Percentiles rank a stretch among this genome's conserved stretches.
These are phyloP conservation scores for Penicillium sp. DNA, from an alignment of 2,329 filamentous ascomycete genomes.

Conservation along the genomic window DNA sequence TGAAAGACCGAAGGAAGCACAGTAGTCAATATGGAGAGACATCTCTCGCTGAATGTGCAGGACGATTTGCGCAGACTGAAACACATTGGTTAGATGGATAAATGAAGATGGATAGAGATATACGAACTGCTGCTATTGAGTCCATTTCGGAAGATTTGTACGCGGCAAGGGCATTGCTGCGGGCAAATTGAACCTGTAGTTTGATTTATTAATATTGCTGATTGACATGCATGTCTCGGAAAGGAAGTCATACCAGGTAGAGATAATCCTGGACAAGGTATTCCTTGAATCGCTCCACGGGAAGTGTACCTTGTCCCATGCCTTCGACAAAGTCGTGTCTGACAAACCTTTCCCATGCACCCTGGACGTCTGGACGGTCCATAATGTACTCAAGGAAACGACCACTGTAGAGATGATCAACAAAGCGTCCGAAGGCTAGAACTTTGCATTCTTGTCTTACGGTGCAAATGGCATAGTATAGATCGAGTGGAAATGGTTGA, in stretches of 20 bases:
- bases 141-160: slow-evolving; percentile 79
- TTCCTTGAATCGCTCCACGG: slow-evolving; percentile 76
- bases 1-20: slow-evolving; percentile 76
- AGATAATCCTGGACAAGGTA: slow-evolving; percentile 94
- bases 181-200: slow-evolving; percentile 75
- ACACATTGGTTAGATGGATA: slow-evolving; percentile 4
- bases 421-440: background rate
- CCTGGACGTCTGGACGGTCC: slow-evolving; percentile 71
- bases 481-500: slow-evolving; percentile 69
- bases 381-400: slow-evolving; percentile 84
- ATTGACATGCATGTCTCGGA: background rate
- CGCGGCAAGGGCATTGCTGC: slow-evolving; percentile 80
- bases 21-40: slow-evolving; percentile 79
- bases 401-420: slow-evolving; percentile 54
- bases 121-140: slow-evolving; percentile 70
- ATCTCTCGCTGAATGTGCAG: slow-evolving; percentile 79
- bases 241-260: slow-evolving; percentile 66
- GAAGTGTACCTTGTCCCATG: slow-evolving; percentile 75
- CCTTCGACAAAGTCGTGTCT: slow-evolving; percentile 80
- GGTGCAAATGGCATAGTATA: slow-evolving; percentile 63
- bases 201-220: slow-evolving; percentile 10
- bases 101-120: background rate
- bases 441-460: slow-evolving; percentile 39
- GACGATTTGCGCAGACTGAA: slow-evolving; percentile 69
- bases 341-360: slow-evolving; percentile 74